These are phyloP conservation scores for Spathaspora boniae DNA, from an alignment of 805 yeast genomes.

Conservation along the genomic window DNA sequence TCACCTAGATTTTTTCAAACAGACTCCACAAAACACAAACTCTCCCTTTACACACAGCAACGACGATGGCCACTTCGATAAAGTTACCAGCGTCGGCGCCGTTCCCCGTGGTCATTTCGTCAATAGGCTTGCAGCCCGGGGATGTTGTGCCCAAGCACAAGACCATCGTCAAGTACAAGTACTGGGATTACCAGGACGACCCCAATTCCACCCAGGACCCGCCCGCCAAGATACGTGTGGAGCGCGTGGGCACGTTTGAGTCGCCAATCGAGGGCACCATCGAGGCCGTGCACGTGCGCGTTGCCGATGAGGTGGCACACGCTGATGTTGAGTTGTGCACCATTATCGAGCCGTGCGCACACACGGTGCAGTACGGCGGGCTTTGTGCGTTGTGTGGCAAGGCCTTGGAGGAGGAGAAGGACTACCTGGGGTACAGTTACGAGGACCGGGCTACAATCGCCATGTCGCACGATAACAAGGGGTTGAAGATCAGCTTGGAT, in stretches of 20 bases:
- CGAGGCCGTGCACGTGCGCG: conserved; percentile 43
- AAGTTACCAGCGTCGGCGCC: conserved; percentile 60
- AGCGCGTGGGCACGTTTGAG: conserved; percentile 73
- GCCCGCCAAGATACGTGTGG: conserved; percentile 52
- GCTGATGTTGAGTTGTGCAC: conserved; percentile 44
- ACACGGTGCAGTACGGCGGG: conserved; percentile 91
- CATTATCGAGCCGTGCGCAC: conserved; percentile 81
- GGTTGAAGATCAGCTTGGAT: conserved; percentile 73
- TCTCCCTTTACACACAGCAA: no score
- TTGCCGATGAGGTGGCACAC: conserved; percentile 60
- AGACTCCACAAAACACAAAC: no score
- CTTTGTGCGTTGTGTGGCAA: conserved; percentile 91
- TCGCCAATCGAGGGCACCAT: conserved; percentile 77
- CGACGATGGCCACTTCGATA: conserved; percentile 44
- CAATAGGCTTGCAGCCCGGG: conserved; percentile 44
- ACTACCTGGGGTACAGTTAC: conserved; percentile 66
- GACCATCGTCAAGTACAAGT: conserved; percentile 58
- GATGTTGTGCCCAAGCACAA: conserved; percentile 48
- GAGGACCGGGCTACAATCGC: conserved; percentile 77
- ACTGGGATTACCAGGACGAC: conserved; percentile 61
- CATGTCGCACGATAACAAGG: conserved; percentile 86
- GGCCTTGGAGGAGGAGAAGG: conserved; percentile 63
- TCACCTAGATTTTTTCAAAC: no score
- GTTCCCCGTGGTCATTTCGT: conserved; percentile 63
- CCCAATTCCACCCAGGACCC: conserved; percentile 44